Percentiles rank a stretch among this genome's conserved stretches.
These are phyloP conservation scores for Carex parvula DNA, from an alignment of 176 grass and related monocot species.

Conservation along the genomic window DNA sequence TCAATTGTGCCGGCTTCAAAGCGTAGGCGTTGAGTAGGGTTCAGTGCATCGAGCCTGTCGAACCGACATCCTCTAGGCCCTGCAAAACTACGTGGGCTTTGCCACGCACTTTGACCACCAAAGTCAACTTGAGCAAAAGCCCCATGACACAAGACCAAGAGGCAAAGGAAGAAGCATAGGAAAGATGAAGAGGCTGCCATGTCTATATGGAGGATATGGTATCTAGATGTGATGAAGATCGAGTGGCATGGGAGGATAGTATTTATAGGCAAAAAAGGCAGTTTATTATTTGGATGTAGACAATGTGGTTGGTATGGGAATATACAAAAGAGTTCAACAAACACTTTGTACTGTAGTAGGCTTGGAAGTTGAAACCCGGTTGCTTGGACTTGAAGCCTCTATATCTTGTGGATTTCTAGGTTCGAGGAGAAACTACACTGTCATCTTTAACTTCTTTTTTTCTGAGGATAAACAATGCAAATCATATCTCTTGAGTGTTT, in stretches of 20 bases:
- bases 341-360: neutral
- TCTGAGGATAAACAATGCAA: neutral
- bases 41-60: conserved; percentile 33
- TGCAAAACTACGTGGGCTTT: conserved; percentile 8
- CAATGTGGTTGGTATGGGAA: conserved; percentile 7
- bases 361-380: neutral
- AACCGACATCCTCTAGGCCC: conserved; percentile 29
- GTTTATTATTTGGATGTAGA: conserved; percentile 13
- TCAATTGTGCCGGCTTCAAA: conserved; percentile 36
- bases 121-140: conserved; percentile 14
- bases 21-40: conserved; percentile 26
- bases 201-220: neutral
- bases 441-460: neutral
- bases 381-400: neutral
- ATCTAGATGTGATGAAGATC: neutral
- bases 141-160: conserved; percentile 20
- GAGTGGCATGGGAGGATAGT: neutral
- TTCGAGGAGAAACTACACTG: neutral
- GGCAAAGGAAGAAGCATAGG: conserved; percentile 7
- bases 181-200: conserved; percentile 5
- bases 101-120: conserved; percentile 17
- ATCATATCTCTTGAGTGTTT: neutral
- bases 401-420: neutral
- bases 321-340: conserved; percentile 18
- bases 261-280: conserved; percentile 11